Base-by-base conservation (phyloP, 441 rosid species). In the Capsella rubella region DNA sequence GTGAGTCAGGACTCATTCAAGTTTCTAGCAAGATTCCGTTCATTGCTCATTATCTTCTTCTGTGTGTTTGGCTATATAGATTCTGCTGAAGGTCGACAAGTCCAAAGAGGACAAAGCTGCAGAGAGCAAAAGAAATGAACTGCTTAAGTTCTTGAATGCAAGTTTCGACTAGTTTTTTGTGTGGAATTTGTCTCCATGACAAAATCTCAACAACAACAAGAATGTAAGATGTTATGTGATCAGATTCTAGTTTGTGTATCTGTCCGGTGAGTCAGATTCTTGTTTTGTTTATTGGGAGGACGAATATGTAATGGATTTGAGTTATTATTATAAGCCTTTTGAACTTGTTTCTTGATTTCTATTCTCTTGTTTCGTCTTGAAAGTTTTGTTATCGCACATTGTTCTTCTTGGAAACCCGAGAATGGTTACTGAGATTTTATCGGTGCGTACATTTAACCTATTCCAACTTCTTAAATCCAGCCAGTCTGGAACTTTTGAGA, bases 61-160 rank as follows among this genome's bases (percentile, higher is more conserved):
- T 39, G 56, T 62, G 42, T 50, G 46, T 56, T 69, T 78, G 51
- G 62, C 5, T 76, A 0, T 32, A 65, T 67, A 95, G 98, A 95
- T 95, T 76, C 84, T 88, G 50, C 77, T 93, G 80, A 95, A 91
- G 84, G 88, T 95, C 63, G 99, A 95, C 70, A 95, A 95, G 69
- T 78, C 99, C 10, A 95, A 91, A 86, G 95, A 95, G 83, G 99
- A 95, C 71, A 95, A 91, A 80, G 89, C 71, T 53, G 99, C 97
- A 6, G 98, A 95, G 83, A 88, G 67, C 71, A 89, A 91, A 81
- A 84, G 99, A 83, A 93, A 82, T 69, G 97, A 95, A 68, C 79
- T 93, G 82, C 90, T 95, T 62, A 95, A 93, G 82, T 95, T 95
- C 85, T 83, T 95, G 74, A 95, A 95, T 80, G 98, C 97, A 65